phyloP scores from a whole-genome alignment of 2,329 filamentous ascomycete genomes.

The Colletotrichum costaricense region DNA sequence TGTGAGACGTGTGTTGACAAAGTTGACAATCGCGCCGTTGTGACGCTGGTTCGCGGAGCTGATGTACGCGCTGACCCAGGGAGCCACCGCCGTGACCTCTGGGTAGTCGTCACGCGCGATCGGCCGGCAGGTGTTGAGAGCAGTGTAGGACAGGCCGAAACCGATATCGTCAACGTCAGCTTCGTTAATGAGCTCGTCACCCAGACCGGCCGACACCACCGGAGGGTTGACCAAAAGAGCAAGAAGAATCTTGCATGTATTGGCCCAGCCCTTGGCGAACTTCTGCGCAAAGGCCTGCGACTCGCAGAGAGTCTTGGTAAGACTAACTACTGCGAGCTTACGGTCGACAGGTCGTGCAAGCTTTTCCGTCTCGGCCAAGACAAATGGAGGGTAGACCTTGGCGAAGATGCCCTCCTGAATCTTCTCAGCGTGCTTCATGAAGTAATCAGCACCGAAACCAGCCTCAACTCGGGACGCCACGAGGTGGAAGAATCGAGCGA shows the following conservation, averaged over 20 bases:
- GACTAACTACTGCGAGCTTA: constrained; percentile 91
- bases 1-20: constrained; percentile 77
- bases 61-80: constrained; percentile 86
- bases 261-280: constrained; percentile 90
- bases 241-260: constrained; percentile 89
- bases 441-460: constrained; percentile 92
- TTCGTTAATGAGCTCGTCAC: constrained; percentile 84
- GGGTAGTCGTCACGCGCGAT: constrained; percentile 83
- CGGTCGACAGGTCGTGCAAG: constrained; percentile 88
- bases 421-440: constrained; percentile 84
- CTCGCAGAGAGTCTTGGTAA: constrained; percentile 91
- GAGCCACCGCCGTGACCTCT: constrained; percentile 81
- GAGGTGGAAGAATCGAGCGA: constrained; percentile 95
- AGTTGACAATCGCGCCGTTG: constrained; percentile 75
- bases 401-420: constrained; percentile 85
- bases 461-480: constrained; percentile 81
- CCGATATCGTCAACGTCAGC: constrained; percentile 94
- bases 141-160: constrained; percentile 94
- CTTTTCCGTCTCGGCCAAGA: constrained; percentile 90
- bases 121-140: constrained; percentile 89
- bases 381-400: constrained; percentile 85
- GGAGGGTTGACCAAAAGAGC: constrained; percentile 92
- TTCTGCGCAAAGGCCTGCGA: constrained; percentile 84
- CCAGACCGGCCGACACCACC: constrained; percentile 69
- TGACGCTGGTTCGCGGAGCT: constrained; percentile 81